Evolutionary conservation across 2,329 filamentous ascomycete genomes (phyloP).

Genomic region (Sporothrix pseudoabietina): DNA sequence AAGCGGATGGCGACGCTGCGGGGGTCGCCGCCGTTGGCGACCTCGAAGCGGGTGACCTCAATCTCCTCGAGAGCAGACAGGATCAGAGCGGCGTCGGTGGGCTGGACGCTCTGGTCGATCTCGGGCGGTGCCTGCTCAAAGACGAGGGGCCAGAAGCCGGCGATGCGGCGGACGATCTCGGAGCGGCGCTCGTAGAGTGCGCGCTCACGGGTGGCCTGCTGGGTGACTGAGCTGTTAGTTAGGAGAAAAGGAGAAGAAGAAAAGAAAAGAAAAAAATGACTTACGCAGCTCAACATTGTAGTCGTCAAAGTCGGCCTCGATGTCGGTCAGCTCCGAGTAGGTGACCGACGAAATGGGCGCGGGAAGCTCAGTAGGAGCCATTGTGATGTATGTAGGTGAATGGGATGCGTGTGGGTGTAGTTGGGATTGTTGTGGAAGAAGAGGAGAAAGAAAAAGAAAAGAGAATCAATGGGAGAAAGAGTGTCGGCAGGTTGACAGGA

Average conservation of each 20-base stretch:
- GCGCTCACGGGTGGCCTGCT: conserved; percentile 67
- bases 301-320: conserved; percentile 84
- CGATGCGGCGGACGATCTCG: conserved; percentile 69
- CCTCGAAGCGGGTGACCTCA: conserved; percentile 78
- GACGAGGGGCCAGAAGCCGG: conserved; percentile 93
- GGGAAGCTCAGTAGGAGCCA: conserved; percentile 35
- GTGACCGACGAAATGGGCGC: conserved; percentile 49
- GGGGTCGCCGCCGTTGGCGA: conserved; percentile 69
- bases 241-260: background rate
- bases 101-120: conserved; percentile 85
- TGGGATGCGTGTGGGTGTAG: background rate
- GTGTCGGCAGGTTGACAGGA: background rate
- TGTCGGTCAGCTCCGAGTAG: conserved; percentile 75
- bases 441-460: background rate
- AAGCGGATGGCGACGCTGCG: conserved; percentile 77
- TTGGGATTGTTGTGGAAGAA: background rate
- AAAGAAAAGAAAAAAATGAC: conserved; percentile 41
- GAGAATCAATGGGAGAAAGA: background rate
- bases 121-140: conserved; percentile 84
- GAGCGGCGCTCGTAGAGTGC: conserved; percentile 77
- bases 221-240: conserved; percentile 22
- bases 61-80: conserved; percentile 67
- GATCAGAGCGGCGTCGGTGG: conserved; percentile 74
- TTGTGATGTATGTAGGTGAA: conserved; percentile 25
- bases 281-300: conserved; percentile 80